Evolutionary conservation across 1,284 basidiomycete species (phyloP).

Genomic region (Entoloma clypeatum): DNA sequence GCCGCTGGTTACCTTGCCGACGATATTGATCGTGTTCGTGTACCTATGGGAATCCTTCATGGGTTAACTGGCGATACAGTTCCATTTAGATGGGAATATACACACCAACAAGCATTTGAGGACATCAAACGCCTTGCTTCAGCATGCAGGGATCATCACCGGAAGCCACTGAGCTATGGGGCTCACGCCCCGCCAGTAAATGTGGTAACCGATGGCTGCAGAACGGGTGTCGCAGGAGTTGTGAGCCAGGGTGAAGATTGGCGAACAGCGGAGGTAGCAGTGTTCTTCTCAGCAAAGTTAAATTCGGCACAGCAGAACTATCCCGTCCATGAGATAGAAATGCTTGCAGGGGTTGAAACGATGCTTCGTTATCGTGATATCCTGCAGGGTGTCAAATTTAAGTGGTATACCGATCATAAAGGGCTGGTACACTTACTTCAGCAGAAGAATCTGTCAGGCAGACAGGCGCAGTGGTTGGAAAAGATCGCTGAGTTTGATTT

Average conservation of each 20-base stretch:
- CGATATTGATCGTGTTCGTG: constrained; percentile 22
- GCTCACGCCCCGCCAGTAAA: constrained; percentile 18
- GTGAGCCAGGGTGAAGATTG: constrained; percentile 28
- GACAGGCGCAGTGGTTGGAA: constrained; percentile 37
- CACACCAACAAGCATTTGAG: constrained; percentile 32
- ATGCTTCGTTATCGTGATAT: constrained; percentile 29
- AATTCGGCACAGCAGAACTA: constrained; percentile 37
- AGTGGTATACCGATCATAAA: constrained; percentile 36
- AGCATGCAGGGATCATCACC: constrained; percentile 19
- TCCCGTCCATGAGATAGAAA: no score
- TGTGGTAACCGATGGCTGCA: constrained; percentile 27
- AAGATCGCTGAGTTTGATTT: constrained; percentile 28
- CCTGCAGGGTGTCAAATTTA: constrained; percentile 28
- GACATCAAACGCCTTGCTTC: constrained; percentile 27
- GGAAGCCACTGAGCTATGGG: constrained; percentile 24
- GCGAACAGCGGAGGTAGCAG: constrained; percentile 23
- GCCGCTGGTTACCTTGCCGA: constrained; percentile 28
- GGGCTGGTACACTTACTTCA: constrained; percentile 26
- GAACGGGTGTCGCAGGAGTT: constrained; percentile 25
- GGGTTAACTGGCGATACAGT: constrained; percentile 21
- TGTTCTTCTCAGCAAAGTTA: constrained; percentile 36
- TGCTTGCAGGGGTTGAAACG: constrained; percentile 32
- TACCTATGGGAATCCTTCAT: constrained; percentile 30
- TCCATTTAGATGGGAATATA: constrained; percentile 28
- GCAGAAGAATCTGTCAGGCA: constrained; percentile 29